Base-by-base conservation (phyloP, 2,329 filamentous ascomycete species). In the Hypoxylon sp. region DNA sequence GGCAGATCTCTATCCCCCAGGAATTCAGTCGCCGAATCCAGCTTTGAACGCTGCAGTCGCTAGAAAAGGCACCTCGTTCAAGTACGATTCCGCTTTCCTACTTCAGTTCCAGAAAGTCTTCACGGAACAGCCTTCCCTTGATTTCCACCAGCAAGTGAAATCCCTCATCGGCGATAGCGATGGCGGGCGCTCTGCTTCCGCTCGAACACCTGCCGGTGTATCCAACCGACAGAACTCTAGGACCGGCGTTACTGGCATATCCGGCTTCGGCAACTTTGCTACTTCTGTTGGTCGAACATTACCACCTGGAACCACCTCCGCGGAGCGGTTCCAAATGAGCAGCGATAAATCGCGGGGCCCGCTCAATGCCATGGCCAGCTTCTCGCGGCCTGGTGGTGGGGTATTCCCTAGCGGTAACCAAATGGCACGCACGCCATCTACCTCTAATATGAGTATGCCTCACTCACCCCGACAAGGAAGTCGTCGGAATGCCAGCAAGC, bases 61-160 rank as follows among this genome's bases (percentile, higher is more conserved):
- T 32, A 92, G 91, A 79, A 95, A 94, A 82, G 89, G 88, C 65
- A 91, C 89, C 78, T 90, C 89, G 42, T 97, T 96, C 83, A 94
- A 96, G 78, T 99, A 99, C 79, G 93, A 98, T 80, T 92, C 94
- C 74, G 90, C 91, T 73, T 99, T 99, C 84, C 83, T 99, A 80
- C 85, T 99, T 28, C 96, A 99, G 77, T 99, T 99, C 85, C 93
- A 97, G 81, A 88, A 88, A 73, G 93, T 97, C 18, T 99, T 97
- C 82, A 96, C 93, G 68, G 96, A 99, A 83, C 96, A 97, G 81
- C 96, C 96, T 12, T 97, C 93, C 0, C 80, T 94, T 44, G 95
- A 98, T 76, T 99, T 97, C 88, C 92, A 96, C 76, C 85, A 90
- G 70, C 94, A 96, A 75, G 89, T 99, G 85, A 95, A 86, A 90